Percentiles rank a stretch among this genome's conserved stretches.
These are phyloP conservation scores for Fusarium oligoseptatum DNA, from an alignment of 2,329 filamentous ascomycete species.

Conservation along the genomic window DNA sequence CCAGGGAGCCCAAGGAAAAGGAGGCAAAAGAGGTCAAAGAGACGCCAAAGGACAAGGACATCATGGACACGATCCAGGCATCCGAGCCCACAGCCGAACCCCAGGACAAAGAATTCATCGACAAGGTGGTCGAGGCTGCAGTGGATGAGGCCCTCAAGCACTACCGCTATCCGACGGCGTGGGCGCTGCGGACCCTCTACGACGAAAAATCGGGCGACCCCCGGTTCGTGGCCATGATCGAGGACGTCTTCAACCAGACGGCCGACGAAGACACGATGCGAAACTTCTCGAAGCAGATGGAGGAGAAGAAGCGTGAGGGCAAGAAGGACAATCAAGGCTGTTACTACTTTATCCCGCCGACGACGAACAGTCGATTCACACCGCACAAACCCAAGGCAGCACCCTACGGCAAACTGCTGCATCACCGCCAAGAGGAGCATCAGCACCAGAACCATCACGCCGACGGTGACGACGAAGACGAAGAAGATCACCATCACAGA, in stretches of 20 bases:
- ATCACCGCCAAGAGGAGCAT: conserved; percentile 50
- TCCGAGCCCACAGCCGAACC: conserved; percentile 40
- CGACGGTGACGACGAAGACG: conserved; percentile 22
- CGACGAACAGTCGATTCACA: conserved; percentile 58
- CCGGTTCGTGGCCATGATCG: conserved; percentile 68
- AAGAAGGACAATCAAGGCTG: conserved; percentile 65
- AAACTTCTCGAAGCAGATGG: conserved; percentile 65
- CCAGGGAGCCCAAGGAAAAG: conserved; percentile 23
- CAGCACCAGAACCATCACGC: conserved; percentile 21
- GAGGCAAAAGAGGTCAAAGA: conserved; percentile 22
- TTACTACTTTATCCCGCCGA: conserved; percentile 67
- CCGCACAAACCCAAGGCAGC: conserved; percentile 62
- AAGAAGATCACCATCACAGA: conserved; percentile 17
- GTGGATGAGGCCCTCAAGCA: conserved; percentile 70
- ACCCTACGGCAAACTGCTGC: conserved; percentile 62
- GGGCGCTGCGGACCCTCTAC: conserved; percentile 71
- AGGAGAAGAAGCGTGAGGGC: conserved; percentile 69
- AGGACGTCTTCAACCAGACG: conserved; percentile 69
- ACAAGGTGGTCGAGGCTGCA: conserved; percentile 68
- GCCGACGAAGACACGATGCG: conserved; percentile 65
- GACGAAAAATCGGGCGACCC: conserved; percentile 67
- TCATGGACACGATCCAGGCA: conserved; percentile 32
- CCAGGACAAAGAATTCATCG: conserved; percentile 60
- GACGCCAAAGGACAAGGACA: conserved; percentile 20
- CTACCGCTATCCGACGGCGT: conserved; percentile 72